phyloP scores from a whole-genome alignment of 73 alveolate species.

The Paramecium primaurelia region DNA sequence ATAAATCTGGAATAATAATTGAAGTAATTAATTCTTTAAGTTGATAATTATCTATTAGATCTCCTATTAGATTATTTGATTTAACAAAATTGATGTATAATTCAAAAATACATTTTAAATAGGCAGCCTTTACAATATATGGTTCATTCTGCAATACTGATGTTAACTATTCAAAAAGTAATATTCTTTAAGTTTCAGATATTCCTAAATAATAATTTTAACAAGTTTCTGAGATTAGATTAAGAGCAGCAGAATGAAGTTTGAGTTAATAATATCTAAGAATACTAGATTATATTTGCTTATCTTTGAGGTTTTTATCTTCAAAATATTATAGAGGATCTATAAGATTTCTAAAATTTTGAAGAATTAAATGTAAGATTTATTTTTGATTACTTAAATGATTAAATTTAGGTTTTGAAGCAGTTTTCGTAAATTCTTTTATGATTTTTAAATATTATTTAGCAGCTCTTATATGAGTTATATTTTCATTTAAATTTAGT shows the following conservation, averaged over 20 bases:
- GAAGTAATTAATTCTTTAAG: conserved; percentile 4
- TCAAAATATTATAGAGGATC: not conserved
- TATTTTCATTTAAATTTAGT: not conserved
- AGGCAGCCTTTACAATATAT: conserved; percentile 38
- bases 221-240: conserved; percentile 17
- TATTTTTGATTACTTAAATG: not conserved
- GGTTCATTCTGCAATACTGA: conserved; percentile 15
- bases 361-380: not conserved
- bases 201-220: conserved; percentile 18
- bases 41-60: not conserved
- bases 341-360: conserved; percentile 6
- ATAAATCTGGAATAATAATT: conserved; percentile 17
- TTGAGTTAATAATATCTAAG: not conserved
- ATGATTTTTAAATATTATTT: conserved; percentile 41
- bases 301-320: not conserved
- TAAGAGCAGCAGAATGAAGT: not conserved
- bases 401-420: not conserved
- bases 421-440: not conserved
- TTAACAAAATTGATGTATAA: conserved; percentile 34
- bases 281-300: not conserved
- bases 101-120: conserved; percentile 51
- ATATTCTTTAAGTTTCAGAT: conserved; percentile 40
- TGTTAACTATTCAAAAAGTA: conserved; percentile 12
- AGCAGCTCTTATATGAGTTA: not conserved
- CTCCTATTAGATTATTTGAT: not conserved